Conservation (phyloP, 2,329 filamentous ascomycete species). For the Colletotrichum cordylinicola region DNA sequence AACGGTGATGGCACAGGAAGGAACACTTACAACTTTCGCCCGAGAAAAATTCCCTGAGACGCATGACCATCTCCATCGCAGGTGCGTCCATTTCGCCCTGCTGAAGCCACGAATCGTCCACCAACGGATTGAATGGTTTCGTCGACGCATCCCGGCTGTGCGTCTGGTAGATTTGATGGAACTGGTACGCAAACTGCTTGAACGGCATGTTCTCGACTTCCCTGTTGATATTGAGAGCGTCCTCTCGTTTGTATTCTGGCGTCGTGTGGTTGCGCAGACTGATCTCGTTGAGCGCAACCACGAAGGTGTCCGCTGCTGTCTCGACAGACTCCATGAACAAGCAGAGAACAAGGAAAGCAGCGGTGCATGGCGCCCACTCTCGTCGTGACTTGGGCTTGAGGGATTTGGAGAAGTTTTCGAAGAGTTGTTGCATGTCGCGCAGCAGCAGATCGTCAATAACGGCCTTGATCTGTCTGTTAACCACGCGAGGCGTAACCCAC, state of each 20-base stretch:
- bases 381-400: conserved; percentile 59
- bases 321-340: conserved; percentile 65
- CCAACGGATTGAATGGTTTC: conserved; percentile 61
- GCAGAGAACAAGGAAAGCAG: conserved; percentile 61
- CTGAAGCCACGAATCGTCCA: conserved; percentile 47
- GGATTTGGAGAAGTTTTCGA: conserved; percentile 56
- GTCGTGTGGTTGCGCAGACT: conserved; percentile 41
- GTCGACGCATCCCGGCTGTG: conserved; percentile 53
- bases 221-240: conserved; percentile 51
- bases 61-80: conserved; percentile 50
- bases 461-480: conserved; percentile 62
- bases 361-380: conserved; percentile 63
- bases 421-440: conserved; percentile 56
- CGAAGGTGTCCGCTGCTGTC: conserved; percentile 57
- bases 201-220: conserved; percentile 65
- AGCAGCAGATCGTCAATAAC: conserved; percentile 61
- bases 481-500: conserved; percentile 57
- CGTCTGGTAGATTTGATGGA: conserved; percentile 65
- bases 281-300: conserved; percentile 57
- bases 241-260: conserved; percentile 43
- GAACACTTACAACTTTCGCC: conserved; percentile 47
- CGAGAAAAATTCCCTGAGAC: conserved; percentile 50
- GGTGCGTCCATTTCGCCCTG: conserved; percentile 52
- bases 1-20: not conserved
- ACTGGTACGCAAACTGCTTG: conserved; percentile 65